A percentile compares a stretch with the other conserved stretches of the same genome.
Conservation (phyloP, 140 eudicot species). For the Flaveria floridana region DNA sequence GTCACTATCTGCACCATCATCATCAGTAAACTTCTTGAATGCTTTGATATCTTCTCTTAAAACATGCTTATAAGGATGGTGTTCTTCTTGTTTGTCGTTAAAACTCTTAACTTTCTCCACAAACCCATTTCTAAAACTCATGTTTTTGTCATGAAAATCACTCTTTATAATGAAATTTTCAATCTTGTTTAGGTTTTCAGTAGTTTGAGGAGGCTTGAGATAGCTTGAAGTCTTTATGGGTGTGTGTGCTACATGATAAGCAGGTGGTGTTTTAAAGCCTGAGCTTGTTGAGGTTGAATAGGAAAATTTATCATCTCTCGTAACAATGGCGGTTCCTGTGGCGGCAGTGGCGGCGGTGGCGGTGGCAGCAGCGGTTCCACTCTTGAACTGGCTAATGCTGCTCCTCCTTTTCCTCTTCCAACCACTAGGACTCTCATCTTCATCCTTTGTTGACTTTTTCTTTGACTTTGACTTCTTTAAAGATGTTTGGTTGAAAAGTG, state of each 20-base stretch:
- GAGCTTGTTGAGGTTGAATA: slow-evolving; percentile 46
- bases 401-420: slow-evolving; percentile 83
- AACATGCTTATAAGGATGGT: slow-evolving; percentile 18
- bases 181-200: slow-evolving; percentile 38
- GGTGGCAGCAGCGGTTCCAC: slow-evolving; percentile 29
- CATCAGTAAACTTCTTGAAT: slow-evolving; percentile 40
- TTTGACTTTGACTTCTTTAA: slow-evolving; percentile 56
- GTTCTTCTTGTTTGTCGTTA: slow-evolving; percentile 28
- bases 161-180: slow-evolving; percentile 36
- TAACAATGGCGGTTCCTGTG: background rate
- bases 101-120: slow-evolving; percentile 32
- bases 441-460: slow-evolving; percentile 46
- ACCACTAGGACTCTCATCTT: slow-evolving; percentile 56
- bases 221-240: slow-evolving; percentile 42
- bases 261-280: slow-evolving; percentile 71
- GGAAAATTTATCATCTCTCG: slow-evolving; percentile 42
- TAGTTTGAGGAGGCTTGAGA: slow-evolving; percentile 30
- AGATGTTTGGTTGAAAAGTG: slow-evolving; percentile 66
- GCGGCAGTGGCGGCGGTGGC: background rate
- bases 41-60: slow-evolving; percentile 31
- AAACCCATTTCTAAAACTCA: slow-evolving; percentile 34
- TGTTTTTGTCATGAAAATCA: slow-evolving; percentile 20
- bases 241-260: slow-evolving; percentile 37
- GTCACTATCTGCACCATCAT: slow-evolving; percentile 79
- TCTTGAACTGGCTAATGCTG: slow-evolving; percentile 70